Base-by-base conservation (phyloP, 75 land plant species). In the Cryptomeria japonica region DNA sequence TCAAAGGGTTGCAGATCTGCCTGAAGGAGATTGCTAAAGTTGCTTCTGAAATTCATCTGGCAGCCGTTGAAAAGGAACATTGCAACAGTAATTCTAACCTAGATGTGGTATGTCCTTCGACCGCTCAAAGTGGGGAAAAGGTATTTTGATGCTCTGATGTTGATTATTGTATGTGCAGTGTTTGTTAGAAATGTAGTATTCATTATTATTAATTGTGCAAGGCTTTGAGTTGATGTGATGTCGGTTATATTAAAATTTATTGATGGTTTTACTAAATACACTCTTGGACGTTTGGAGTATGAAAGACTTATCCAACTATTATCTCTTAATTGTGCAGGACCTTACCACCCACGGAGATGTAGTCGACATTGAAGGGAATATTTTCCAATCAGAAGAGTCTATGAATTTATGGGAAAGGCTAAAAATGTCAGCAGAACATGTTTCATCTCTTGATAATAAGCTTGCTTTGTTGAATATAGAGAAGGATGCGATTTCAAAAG, bases 401-500 rank as follows among this genome's bases (percentile, higher is more conserved):
- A 82, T 19, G 28, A 84, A 37, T 36, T 36, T 84, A 22, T 84
- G 64, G 58, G 86, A 84, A 56, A 51, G 64, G 37, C 86, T 84
- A 22, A 55, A 84, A 16, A 84, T 84, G 86, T 84, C 86, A 34
- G 58, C 86, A 12, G 86, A 84, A 56, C 86, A 84, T 53, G 10
- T 84, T 37, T 55, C 38, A 31, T 32, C 64, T 7, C 56, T 84
- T 9, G 86, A 84, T 55, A 84, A 84, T 53, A 84, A 56, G 86
- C 32, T 84, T 31, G 86, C 86, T 55, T 84, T 84, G 41, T 53
- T 84, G 64, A 84, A 18, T 9, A 55, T 55, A 31, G 86, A 84
- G 10, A 84, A 84, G 64, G 86, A 84, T 51, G 49, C 86, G 16
- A 84, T 84, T 56, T 84, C 86, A 84, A 84, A 56, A 22, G 86